Evolutionary conservation across 148 eudicot genomes (phyloP).

Genomic region (Mesembryanthemum crystallinum): DNA sequence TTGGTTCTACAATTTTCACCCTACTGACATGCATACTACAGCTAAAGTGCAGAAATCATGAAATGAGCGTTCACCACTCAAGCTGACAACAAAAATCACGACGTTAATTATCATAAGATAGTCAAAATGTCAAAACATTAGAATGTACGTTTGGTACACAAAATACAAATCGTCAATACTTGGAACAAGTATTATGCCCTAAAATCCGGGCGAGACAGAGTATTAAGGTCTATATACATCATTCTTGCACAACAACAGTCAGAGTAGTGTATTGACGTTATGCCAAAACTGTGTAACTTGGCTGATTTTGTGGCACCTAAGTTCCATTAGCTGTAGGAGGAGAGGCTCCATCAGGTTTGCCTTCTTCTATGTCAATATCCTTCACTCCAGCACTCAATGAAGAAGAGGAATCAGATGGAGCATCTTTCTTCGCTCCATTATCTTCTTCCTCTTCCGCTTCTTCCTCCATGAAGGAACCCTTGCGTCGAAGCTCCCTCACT

Average conservation of each 20-base stretch:
- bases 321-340: conserved; percentile 20
- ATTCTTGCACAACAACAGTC: conserved; percentile 7
- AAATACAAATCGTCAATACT: not conserved
- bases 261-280: not conserved
- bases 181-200: conserved; percentile 2
- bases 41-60: not conserved
- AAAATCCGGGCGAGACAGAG: not conserved
- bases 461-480: conserved; percentile 57
- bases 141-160: not conserved
- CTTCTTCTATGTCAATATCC: conserved; percentile 34
- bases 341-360: conserved; percentile 4
- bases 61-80: not conserved
- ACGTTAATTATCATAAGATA: not conserved
- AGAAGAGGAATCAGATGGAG: conserved; percentile 38
- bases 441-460: conserved; percentile 51
- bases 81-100: not conserved
- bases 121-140: not conserved
- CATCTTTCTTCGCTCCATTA: conserved; percentile 13
- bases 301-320: not conserved
- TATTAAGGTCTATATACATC: not conserved
- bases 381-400: conserved; percentile 40
- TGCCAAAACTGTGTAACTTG: not conserved
- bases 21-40: not conserved
- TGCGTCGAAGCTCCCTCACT: conserved; percentile 72
- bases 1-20: not conserved